Evolutionary conservation across 176 grass and related monocot genomes (phyloP).

Genomic region (Aegilops tauschii): DNA sequence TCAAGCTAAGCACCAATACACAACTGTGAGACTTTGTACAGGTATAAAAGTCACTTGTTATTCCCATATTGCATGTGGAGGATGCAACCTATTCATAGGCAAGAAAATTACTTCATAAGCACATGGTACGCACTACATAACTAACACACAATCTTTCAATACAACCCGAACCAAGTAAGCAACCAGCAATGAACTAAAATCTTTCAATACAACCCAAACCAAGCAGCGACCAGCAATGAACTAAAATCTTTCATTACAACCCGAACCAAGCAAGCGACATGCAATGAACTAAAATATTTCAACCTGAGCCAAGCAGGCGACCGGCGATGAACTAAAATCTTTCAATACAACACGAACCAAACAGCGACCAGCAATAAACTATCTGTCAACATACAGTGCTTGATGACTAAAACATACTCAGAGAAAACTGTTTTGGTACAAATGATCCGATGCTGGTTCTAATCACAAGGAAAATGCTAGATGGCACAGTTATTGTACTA

Average conservation of each 20-base stretch:
- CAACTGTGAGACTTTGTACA: background rate
- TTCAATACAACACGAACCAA: background rate
- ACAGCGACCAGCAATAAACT: background rate
- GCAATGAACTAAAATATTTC: background rate
- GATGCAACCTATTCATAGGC: background rate
- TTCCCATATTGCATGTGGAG: background rate
- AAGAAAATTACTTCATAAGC: background rate
- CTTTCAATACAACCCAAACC: background rate
- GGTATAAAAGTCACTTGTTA: background rate
- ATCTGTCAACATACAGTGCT: background rate
- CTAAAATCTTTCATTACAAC: background rate
- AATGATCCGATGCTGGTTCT: background rate
- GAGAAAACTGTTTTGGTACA: background rate
- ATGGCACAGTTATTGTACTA: background rate
- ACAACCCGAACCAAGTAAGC: slow-evolving; percentile 6
- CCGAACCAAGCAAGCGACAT: background rate
- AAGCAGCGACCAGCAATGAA: background rate
- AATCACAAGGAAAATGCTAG: background rate
- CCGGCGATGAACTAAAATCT: background rate
- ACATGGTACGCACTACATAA: background rate
- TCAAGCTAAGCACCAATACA: slow-evolving; percentile 6
- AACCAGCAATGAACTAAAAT: background rate
- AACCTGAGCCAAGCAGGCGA: background rate
- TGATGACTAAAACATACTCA: background rate
- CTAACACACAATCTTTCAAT: slow-evolving; percentile 1